Conservation (phyloP, 306 rosid species). For the Medicago lupulina region DNA sequence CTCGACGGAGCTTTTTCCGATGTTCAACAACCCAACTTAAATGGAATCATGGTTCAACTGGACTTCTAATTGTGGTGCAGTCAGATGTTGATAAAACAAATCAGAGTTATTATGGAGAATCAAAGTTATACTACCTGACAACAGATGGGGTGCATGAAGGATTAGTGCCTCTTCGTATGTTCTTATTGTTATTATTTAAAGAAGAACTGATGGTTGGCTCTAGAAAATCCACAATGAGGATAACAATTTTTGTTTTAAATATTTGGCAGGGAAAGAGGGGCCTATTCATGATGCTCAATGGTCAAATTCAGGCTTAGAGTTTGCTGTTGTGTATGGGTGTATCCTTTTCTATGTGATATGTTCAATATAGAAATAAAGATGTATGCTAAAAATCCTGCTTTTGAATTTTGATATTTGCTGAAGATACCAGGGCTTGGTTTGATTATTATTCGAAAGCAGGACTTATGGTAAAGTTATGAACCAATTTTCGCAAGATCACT, state of each 20-base stretch:
- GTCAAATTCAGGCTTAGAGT: conserved; percentile 82
- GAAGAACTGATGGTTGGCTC: conserved; percentile 12
- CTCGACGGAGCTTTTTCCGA: conserved; percentile 87
- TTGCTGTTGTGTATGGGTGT: conserved; percentile 91
- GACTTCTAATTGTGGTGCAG: conserved; percentile 83
- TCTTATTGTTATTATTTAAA: conserved; percentile 21
- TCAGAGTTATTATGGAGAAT: conserved; percentile 96
- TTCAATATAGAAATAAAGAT: conserved; percentile 1
- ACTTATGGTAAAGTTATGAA: conserved; percentile 25
- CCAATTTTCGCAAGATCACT: conserved; percentile 14
- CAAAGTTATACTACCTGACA: conserved; percentile 86
- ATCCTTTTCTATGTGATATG: conserved; percentile 61
- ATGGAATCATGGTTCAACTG: conserved; percentile 89
- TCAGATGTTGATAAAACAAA: conserved; percentile 97
- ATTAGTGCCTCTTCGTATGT: conserved; percentile 91
- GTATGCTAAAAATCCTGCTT: conserved; percentile 3
- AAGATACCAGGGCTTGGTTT: conserved; percentile 19
- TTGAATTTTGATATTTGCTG: conserved; percentile 32
- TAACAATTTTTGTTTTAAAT: conserved; percentile 30
- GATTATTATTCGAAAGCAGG: conserved; percentile 13
- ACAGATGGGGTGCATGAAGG: conserved; percentile 88
- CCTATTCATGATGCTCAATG: conserved; percentile 97
- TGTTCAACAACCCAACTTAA: conserved; percentile 81
- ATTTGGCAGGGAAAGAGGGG: conserved; percentile 92
- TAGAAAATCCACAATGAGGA: conserved; percentile 27